phyloP scores from a whole-genome alignment of 1,284 basidiomycete species.

The Earliella scabrosa region DNA sequence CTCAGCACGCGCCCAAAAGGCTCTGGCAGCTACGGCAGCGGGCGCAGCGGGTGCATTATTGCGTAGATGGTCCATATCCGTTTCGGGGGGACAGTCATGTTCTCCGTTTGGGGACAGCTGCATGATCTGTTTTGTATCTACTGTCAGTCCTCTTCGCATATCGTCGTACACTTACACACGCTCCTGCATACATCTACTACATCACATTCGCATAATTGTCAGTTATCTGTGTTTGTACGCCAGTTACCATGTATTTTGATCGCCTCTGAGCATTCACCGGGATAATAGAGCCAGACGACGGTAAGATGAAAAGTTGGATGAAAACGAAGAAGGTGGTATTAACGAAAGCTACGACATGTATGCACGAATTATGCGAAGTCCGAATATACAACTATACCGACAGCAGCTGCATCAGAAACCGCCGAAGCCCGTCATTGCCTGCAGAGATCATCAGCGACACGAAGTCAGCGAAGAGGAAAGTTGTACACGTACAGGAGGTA shows the following conservation, averaged over 20 bases:
- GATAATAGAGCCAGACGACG: not conserved
- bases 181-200: conserved; percentile 4
- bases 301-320: too few species aligned
- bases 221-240: not conserved
- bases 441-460: not conserved
- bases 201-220: not conserved
- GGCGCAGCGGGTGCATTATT: conserved; percentile 36
- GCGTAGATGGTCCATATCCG: conserved; percentile 4
- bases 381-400: conserved; percentile 27
- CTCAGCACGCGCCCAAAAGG: conserved; percentile 76
- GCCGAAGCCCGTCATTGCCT: conserved; percentile 43
- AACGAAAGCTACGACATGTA: conserved; percentile 24
- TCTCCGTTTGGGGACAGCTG: conserved; percentile 7
- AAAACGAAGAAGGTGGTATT: conserved; percentile 16
- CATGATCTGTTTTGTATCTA: conserved; percentile 11
- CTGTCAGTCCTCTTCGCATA: not conserved
- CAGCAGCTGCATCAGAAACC: conserved; percentile 32
- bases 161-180: not conserved
- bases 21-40: conserved; percentile 45
- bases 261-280: not conserved
- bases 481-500: conserved; percentile 47
- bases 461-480: not conserved
- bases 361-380: conserved; percentile 27
- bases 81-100: not conserved
- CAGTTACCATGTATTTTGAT: not conserved